Percentiles rank a stretch among this genome's conserved stretches.
phyloP scores from a whole-genome alignment of 2,329 filamentous ascomycete species.

The Paecilomyces variotii region DNA sequence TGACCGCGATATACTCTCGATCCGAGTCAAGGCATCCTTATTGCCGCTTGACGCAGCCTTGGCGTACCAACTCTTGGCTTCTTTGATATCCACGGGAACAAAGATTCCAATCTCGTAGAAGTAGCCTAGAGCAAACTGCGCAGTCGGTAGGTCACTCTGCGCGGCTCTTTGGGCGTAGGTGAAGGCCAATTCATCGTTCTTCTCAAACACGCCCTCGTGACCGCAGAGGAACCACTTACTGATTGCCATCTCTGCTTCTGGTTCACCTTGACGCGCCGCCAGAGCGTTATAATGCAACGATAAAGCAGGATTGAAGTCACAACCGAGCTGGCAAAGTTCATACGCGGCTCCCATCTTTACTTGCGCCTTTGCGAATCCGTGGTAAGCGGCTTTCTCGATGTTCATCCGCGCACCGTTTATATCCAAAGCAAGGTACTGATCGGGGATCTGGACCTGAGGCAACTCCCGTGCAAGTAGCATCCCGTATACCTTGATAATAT shows the following conservation, averaged over 20 bases:
- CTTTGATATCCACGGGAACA: constrained; percentile 70
- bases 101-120: constrained; percentile 96
- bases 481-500: constrained; percentile 58
- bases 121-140: constrained; percentile 94
- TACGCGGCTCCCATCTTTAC: constrained; percentile 95
- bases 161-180: constrained; percentile 85
- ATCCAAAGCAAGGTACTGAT: constrained; percentile 61
- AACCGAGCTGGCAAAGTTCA: constrained; percentile 86
- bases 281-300: constrained; percentile 95
- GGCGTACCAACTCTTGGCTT: constrained; percentile 83
- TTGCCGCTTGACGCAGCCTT: constrained; percentile 86
- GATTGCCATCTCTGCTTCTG: constrained; percentile 89
- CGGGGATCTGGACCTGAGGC: constrained; percentile 79
- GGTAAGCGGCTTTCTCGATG: constrained; percentile 91
- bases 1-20: constrained; percentile 76
- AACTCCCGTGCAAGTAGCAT: constrained; percentile 89
- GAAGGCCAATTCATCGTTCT: constrained; percentile 92
- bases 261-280: constrained; percentile 82
- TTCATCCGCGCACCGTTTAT: constrained; percentile 69
- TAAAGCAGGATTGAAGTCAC: constrained; percentile 86
- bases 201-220: constrained; percentile 82
- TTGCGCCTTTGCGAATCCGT: constrained; percentile 93
- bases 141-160: constrained; percentile 70
- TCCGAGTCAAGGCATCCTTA: constrained; percentile 71
- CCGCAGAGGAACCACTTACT: constrained; percentile 99